Evolutionary conservation across 225 moss, liverwort and hornwort species (phyloP).

Genomic region (Ulota crispa): DNA sequence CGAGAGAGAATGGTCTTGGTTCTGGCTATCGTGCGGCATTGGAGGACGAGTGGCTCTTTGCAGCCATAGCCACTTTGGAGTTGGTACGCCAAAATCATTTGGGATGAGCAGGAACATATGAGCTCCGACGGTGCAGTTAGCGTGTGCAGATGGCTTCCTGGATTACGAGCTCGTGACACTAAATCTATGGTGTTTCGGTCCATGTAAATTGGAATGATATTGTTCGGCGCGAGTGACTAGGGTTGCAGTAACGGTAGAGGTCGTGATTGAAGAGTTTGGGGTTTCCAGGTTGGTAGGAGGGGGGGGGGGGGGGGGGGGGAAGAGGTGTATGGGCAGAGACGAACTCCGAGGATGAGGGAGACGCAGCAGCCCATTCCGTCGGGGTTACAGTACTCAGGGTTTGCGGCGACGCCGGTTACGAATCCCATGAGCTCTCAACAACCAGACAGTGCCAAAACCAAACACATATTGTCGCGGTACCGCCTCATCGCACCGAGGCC

Average conservation of each 20-base stretch:
- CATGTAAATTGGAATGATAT: background rate
- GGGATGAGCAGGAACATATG: background rate
- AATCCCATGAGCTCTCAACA: slow-evolving; percentile 35
- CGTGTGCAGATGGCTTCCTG: background rate
- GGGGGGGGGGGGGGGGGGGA: background rate
- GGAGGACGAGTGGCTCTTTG: background rate
- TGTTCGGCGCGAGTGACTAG: background rate
- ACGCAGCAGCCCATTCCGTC: background rate
- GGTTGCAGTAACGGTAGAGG: background rate
- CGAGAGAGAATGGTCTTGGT: background rate
- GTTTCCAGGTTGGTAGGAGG: background rate
- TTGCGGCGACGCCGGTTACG: slow-evolving; percentile 2
- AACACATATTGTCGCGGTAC: slow-evolving; percentile 73
- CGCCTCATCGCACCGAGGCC: slow-evolving; percentile 91
- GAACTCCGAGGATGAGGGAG: slow-evolving; percentile 12
- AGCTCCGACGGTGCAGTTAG: background rate
- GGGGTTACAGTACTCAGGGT: slow-evolving; percentile 1
- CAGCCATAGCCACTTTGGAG: background rate
- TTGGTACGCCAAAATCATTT: background rate
- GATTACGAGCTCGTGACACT: background rate
- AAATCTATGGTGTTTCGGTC: background rate
- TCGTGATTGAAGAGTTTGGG: background rate
- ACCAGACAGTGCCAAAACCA: slow-evolving; percentile 43
- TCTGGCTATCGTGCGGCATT: background rate
- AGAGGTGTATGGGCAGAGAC: background rate